Percentiles rank a stretch among this genome's conserved stretches.
Evolutionary conservation across 805 yeast species (phyloP).

Genomic region (Ogataea glucozyma): DNA sequence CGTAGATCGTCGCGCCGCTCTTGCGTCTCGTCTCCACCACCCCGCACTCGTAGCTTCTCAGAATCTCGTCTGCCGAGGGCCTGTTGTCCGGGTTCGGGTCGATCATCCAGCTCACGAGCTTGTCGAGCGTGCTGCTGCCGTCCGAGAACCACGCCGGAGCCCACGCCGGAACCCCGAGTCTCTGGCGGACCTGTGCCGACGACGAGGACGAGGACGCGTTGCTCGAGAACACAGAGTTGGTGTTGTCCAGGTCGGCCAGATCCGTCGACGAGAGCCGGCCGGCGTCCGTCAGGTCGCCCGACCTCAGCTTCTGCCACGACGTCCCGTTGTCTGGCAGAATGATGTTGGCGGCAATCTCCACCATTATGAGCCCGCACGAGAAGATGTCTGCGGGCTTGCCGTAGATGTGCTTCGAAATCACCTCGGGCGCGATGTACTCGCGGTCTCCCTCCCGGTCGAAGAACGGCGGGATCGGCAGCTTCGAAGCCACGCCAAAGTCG

Average conservation of each 20-base stretch:
- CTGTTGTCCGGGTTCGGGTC: slow-evolving; percentile 77
- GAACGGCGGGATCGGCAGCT: slow-evolving; percentile 65
- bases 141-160: slow-evolving; percentile 84
- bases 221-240: too few relatives aligned
- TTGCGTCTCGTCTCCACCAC: slow-evolving; percentile 78
- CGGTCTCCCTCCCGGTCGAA: slow-evolving; percentile 97
- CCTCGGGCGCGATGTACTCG: slow-evolving; percentile 96
- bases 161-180: slow-evolving; percentile 61
- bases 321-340: slow-evolving; percentile 93
- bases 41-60: slow-evolving; percentile 69
- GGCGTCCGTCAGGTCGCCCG: slow-evolving; percentile 95
- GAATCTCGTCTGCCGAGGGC: slow-evolving; percentile 76
- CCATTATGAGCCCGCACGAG: slow-evolving; percentile 89
- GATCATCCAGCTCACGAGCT: slow-evolving; percentile 84
- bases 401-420: slow-evolving; percentile 76
- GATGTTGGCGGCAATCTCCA: slow-evolving; percentile 95
- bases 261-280: slow-evolving; percentile 81
- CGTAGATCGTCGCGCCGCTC: slow-evolving; percentile 92
- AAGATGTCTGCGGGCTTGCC: slow-evolving; percentile 93
- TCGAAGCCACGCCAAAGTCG: slow-evolving; percentile 93
- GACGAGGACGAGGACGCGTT: slow-evolving; percentile 14
- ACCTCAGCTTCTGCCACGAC: slow-evolving; percentile 93
- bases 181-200: slow-evolving; percentile 15
- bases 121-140: slow-evolving; percentile 71
- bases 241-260: slow-evolving; percentile 38